Evolutionary conservation across 1,284 basidiomycete species (phyloP).

Genomic region (Austroboletus niveus): DNA sequence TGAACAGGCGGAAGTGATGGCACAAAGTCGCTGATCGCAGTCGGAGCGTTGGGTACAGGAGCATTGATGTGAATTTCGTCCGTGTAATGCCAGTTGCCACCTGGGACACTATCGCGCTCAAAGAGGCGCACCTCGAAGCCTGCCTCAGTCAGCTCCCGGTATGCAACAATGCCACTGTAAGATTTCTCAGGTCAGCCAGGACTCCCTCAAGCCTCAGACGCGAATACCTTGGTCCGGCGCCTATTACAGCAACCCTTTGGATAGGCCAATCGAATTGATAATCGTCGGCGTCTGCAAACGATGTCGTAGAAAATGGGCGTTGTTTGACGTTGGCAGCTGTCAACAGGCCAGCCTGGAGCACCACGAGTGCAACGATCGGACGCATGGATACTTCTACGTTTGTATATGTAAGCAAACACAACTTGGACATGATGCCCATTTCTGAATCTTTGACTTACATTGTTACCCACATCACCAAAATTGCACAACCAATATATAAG

Average conservation of each 20-base stretch:
- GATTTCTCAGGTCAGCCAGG: background rate
- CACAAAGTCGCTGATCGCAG: constrained; percentile 4
- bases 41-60: background rate
- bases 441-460: too few relatives aligned
- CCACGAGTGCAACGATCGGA: background rate
- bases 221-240: constrained; percentile 10
- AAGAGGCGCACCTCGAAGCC: constrained; percentile 16
- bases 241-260: constrained; percentile 10
- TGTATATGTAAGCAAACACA: too few relatives aligned
- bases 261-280: constrained; percentile 10
- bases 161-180: constrained; percentile 10
- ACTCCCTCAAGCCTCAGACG: background rate
- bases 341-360: background rate
- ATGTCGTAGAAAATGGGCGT: background rate
- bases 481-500: too few relatives aligned
- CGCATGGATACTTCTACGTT: background rate
- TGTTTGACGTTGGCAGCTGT: background rate
- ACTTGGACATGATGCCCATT: too few relatives aligned
- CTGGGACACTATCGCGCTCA: constrained; percentile 10
- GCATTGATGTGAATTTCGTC: constrained; percentile 1
- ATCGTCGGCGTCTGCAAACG: background rate
- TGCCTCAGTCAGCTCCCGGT: constrained; percentile 9
- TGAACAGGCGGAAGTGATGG: constrained; percentile 8
- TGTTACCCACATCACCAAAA: too few relatives aligned
- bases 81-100: constrained; percentile 5